Evolutionary conservation across 2,329 filamentous ascomycete species (phyloP).

Genomic region (Pseudogymnoascus sp.): DNA sequence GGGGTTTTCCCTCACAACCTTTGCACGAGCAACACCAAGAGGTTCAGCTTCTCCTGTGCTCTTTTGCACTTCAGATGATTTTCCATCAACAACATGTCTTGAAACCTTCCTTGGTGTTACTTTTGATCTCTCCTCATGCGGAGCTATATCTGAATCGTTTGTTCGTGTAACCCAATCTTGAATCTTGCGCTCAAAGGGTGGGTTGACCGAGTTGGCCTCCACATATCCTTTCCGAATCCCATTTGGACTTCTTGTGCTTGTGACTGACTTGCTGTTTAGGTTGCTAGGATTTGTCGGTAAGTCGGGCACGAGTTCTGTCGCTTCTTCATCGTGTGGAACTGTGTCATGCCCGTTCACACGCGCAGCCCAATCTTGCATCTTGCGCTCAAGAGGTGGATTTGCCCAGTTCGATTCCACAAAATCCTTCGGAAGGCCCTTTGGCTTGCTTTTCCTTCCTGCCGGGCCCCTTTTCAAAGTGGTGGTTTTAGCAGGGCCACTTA

Average conservation of each 20-base stretch:
- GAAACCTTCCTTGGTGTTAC: not conserved
- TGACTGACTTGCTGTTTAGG: constrained; percentile 4
- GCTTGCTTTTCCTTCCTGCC: not conserved
- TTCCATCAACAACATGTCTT: not conserved
- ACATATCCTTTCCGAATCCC: constrained; percentile 44
- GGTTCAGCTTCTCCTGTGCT: not conserved
- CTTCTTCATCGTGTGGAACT: not conserved
- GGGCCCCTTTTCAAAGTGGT: not conserved
- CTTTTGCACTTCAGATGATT: not conserved
- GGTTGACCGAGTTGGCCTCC: constrained; percentile 46
- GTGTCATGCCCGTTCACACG: constrained; percentile 10
- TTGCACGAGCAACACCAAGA: not conserved
- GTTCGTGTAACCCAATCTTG: constrained; percentile 48
- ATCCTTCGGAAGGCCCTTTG: constrained; percentile 46
- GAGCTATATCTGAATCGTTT: not conserved
- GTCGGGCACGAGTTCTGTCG: not conserved
- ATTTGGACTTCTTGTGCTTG: not conserved
- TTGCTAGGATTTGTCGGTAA: not conserved
- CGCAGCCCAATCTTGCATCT: constrained; percentile 56
- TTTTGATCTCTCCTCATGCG: not conserved
- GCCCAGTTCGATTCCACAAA: constrained; percentile 48
- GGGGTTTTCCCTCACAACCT: constrained; percentile 21
- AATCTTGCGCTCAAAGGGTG: constrained; percentile 52
- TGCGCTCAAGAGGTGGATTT: constrained; percentile 51
- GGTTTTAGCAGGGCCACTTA: not conserved